Base-by-base conservation (phyloP, 2,329 filamentous ascomycete species). In the Fusarium compactum region DNA sequence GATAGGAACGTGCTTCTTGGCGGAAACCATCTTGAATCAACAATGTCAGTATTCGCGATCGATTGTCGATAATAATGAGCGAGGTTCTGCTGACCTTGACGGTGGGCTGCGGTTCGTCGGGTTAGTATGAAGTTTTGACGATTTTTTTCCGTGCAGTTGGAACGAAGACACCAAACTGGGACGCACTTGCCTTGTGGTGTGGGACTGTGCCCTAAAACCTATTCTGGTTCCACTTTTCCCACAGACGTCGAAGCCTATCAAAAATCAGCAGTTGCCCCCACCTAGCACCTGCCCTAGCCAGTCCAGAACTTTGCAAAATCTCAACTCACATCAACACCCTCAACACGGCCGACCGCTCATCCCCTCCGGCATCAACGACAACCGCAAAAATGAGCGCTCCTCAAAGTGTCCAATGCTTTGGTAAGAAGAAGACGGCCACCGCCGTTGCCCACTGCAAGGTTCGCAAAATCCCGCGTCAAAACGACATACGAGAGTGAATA, bases 1-100 rank as follows among this genome's bases (percentile, higher is more conserved):
- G 90, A 99, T 99, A 82, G 95, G 92, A 83, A 98, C 91, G 87
- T 98, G 96, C 90, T 97, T 97, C 93, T 97, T 97, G 86, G 95
- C 93, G 92, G 95, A 90, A 90, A 95, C 94, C 96, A 98, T 98
- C 95, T 95, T 76, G 60, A 76, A 47, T 38, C 59, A 51, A 64
- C 62, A 67, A 76, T 69, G 75, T 81, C 74, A 81, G 79, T 70
- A 74, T 38, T 62, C 27, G 48, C 44, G 58, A 43, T 47, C 27
- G 52, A 61, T 58, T 27, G 29, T 55, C 60, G 43, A 64, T 63
- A 40, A 24, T 66, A 48, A 43, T 66, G 53, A 43, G 24, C 46
- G 58, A 48, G 61, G 61, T 57, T 64, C 67, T 67, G 63, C 74
- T 64, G 80, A 83, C 81, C 81, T 82, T 83, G 80, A 80, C 80